Evolutionary conservation across 371 early-diverging fungal genomes (phyloP), one percentile per base, ranked within the genome.

Genomic region (Mortierella polycephala): DNA sequence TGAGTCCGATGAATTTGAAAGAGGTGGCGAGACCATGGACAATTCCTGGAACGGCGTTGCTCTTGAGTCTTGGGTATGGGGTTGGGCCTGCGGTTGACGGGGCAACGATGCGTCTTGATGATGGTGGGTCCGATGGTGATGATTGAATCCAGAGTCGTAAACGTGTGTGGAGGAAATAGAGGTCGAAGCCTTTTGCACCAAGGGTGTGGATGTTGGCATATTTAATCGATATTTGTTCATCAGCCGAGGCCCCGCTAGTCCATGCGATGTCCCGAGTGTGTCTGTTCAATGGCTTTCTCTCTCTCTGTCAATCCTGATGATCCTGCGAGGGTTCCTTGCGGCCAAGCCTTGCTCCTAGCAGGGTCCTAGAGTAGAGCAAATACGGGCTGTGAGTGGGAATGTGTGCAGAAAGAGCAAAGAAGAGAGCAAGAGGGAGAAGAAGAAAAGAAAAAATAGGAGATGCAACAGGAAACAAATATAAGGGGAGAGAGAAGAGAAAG

Each of bases 141-240:
- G 66, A 50, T 40, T 46, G 49, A 52, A 47, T 50, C 53, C 18
- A 16, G 65, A 20, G n/a, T 51, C 40, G 37, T 46, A 53, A 21
- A 44, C 58, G 39, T 58, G 46, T 21, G 52, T 40, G 30, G 54
- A n/a, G 11, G 64, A 23, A 47, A 47, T 40, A 7, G 62, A 53
- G 9, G 37, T 9, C 9, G 68, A 6, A 11, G 68, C 23, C 57
- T 68, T 68, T 42, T 64, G 64, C n/a, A 64, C 57, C 40, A 74
- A 39, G 40, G 72, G 55, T 53, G 67, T 56, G 7, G 74, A 60
- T 13, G 74, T 55, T 57, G 64, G 51, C 64, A 69, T 68, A 50
- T 42, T 40, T 42, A 60, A 60, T 64, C 55, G 63, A 40, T 21
- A 61, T 21, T 50, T 14, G 16, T 47, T 51, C 66, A 66, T 72